Base-by-base conservation (phyloP, 2,329 filamentous ascomycete genomes). In the Dactylella cylindrospora region DNA sequence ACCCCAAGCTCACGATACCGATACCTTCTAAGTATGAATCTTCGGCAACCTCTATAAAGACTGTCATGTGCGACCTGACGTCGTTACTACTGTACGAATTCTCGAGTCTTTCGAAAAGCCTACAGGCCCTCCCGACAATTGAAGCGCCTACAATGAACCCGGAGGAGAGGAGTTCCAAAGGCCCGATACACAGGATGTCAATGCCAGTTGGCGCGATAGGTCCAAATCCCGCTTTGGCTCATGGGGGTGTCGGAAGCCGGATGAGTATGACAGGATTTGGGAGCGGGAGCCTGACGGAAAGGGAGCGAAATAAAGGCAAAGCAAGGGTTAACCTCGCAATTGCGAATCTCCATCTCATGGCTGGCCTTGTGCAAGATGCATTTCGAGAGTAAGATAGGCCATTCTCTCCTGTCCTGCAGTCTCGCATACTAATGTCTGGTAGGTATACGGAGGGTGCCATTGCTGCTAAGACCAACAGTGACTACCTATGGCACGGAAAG, bases 401-500 rank as follows among this genome's bases (percentile, higher is more conserved):
- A n/a, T n/a, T 19, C 22, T 19, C n/a, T 12, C 5, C 25, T 9
- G 33, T 10, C 1, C 13, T 44, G 9, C 26, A 13, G 25, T 29
- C 33, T 28, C 22, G 15, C 22, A 29, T 22, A 33, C 45, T 59
- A 44, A 49, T 36, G 7, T 40, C 10, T 13, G 20, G 20, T 39
- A 70, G 68, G 35, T 80, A 96, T 17, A 78, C 83, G 7, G 91
- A 96, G 61, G 88, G 86, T 49, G 90, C 87, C 1, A 80, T 81
- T 7, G 82, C 85, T 67, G 85, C 89, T 12, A 85, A 88, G 68
- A 84, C 83, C 29, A 80, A 87, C 57, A 90, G 89, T 68, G 93
- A 98, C 73, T 88, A 95, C 73, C 73, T 97, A n/a, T 98, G 93
- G 91, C 89, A 96, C 74, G 93, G 88, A 13, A 97, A 97, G 73